Evolutionary conservation across 2,329 filamentous ascomycete genomes (phyloP).

Genomic region (Fusarium vanettenii): DNA sequence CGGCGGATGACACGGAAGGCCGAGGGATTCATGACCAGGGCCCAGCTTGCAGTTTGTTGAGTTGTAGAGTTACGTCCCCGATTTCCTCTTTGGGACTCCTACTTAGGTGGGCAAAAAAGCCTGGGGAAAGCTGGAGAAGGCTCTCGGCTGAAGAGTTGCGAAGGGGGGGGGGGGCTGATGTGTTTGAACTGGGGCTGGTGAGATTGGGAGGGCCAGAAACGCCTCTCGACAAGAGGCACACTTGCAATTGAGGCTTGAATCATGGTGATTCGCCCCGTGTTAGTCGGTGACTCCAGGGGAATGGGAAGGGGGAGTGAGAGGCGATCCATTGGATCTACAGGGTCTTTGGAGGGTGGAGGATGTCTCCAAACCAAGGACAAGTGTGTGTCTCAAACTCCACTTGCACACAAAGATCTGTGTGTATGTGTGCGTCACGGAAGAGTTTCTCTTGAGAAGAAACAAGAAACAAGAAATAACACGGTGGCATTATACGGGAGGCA

Average conservation of each 20-base stretch:
- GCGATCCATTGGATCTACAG: conserved; percentile 41
- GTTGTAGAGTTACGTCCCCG: conserved; percentile 12
- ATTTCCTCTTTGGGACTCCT: conserved; percentile 32
- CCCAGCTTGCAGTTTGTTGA: conserved; percentile 35
- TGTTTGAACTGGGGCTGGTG: neutral
- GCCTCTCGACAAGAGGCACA: conserved; percentile 2
- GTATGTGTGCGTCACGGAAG: conserved; percentile 1
- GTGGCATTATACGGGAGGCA: conserved; percentile 20
- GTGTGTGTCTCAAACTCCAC: conserved; percentile 33
- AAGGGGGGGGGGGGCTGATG: neutral
- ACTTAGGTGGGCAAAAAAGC: conserved; percentile 17
- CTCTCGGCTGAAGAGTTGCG: conserved; percentile 8
- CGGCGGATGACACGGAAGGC: conserved; percentile 16
- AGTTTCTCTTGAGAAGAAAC: conserved; percentile 3
- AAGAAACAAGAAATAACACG: conserved; percentile 5
- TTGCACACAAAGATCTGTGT: conserved; percentile 8
- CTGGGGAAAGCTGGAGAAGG: conserved; percentile 29
- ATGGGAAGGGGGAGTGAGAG: conserved; percentile 26
- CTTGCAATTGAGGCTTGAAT: conserved; percentile 30
- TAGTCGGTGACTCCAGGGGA: conserved; percentile 21
- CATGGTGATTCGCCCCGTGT: conserved; percentile 22
- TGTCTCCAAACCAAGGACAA: conserved; percentile 25
- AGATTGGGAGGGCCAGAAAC: neutral
- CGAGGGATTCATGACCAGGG: conserved; percentile 14
- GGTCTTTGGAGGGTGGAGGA: conserved; percentile 33